Conservation (phyloP, 1,284 basidiomycete species). For the Coriolopsis trogii region DNA sequence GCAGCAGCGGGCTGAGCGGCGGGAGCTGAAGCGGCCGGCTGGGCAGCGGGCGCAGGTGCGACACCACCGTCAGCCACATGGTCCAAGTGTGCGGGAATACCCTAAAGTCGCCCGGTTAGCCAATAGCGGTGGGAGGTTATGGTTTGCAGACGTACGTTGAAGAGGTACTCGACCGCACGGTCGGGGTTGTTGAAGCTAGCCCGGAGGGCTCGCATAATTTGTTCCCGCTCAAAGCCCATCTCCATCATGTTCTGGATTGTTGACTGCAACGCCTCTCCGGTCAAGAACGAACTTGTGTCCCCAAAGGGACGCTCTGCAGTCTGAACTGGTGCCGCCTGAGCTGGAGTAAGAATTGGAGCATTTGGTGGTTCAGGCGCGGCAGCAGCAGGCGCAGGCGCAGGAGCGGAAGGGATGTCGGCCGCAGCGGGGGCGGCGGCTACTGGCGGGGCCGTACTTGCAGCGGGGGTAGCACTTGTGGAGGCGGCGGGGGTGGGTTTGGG, state of each 20-base stretch:
- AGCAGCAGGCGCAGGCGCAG: slow-evolving; percentile 39
- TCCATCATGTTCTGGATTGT: slow-evolving; percentile 85
- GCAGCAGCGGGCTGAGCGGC: slow-evolving; percentile 35
- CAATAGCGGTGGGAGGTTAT: neutral
- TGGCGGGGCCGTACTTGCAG: slow-evolving; percentile 37
- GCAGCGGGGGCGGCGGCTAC: slow-evolving; percentile 28
- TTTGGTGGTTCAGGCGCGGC: slow-evolving; percentile 39
- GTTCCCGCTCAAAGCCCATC: slow-evolving; percentile 93
- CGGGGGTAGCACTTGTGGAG: slow-evolving; percentile 32
- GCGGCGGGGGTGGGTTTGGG: slow-evolving; percentile 49
- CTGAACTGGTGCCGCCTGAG: slow-evolving; percentile 41
- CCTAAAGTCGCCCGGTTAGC: slow-evolving; percentile 45
- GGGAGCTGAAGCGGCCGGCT: slow-evolving; percentile 23
- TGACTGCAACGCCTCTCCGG: slow-evolving; percentile 73
- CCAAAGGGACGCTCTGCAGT: slow-evolving; percentile 47
- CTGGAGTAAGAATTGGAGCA: slow-evolving; percentile 36
- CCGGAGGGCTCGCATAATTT: slow-evolving; percentile 85
- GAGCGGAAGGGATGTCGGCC: slow-evolving; percentile 32
- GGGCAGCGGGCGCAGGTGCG: slow-evolving; percentile 33
- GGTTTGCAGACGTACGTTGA: slow-evolving; percentile 68
- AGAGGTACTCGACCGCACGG: slow-evolving; percentile 95
- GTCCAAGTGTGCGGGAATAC: slow-evolving; percentile 80
- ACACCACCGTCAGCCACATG: slow-evolving; percentile 32
- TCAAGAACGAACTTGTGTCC: slow-evolving; percentile 64
- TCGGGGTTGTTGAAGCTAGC: slow-evolving; percentile 99